Percentiles rank a stretch among this genome's conserved stretches.
Conservation (phyloP, 805 yeast species). For the Teunomyces gatunensis region DNA sequence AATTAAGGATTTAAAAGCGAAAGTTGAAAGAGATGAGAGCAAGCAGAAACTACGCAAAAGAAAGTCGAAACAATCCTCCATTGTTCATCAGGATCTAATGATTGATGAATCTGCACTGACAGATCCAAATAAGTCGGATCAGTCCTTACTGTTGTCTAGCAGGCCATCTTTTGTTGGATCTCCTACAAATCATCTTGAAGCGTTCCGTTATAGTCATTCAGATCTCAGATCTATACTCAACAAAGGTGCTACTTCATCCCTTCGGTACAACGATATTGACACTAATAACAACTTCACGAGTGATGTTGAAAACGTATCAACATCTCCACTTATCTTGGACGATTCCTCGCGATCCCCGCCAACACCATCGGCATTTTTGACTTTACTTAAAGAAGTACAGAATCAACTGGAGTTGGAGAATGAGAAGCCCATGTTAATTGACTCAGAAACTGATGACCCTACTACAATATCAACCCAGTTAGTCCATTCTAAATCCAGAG, state of each 20-base stretch:
- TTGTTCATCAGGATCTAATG: too few relatives aligned
- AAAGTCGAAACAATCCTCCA: constrained; percentile 8
- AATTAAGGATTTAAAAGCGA: constrained; percentile 29
- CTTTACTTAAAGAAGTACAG: neutral
- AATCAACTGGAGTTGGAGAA: neutral
- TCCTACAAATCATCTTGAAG: constrained; percentile 2
- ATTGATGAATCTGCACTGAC: neutral
- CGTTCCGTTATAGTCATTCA: constrained; percentile 10
- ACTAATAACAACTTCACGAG: neutral
- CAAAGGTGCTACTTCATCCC: neutral
- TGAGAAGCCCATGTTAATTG: neutral
- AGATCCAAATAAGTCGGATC: neutral
- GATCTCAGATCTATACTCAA: constrained; percentile 10
- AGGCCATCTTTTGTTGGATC: neutral
- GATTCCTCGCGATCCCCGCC: neutral
- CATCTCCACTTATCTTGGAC: neutral
- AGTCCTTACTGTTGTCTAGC: neutral
- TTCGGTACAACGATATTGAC: neutral
- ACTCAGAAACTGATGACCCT: neutral
- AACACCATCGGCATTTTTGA: constrained; percentile 1
- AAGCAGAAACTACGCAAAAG: constrained; percentile 43
- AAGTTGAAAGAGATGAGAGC: constrained; percentile 40
- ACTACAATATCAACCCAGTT: neutral
- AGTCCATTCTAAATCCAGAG: neutral
- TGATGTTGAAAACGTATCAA: neutral